These are phyloP conservation scores for Purshia tridentata DNA, from an alignment of 306 rosid species.

Conservation along the genomic window DNA sequence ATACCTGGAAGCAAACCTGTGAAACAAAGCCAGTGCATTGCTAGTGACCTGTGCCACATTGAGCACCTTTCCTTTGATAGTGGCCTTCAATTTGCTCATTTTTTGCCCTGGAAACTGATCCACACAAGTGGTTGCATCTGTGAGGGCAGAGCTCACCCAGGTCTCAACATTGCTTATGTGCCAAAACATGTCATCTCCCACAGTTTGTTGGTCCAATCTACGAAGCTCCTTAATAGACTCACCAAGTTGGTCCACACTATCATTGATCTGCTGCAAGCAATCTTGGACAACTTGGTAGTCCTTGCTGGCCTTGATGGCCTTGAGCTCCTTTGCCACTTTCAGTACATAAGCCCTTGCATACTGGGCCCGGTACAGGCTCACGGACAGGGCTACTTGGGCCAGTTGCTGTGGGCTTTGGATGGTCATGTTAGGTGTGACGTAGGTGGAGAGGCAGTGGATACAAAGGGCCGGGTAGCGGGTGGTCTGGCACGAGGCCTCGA, in stretches of 20 bases:
- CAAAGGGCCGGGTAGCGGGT: constrained; percentile 50
- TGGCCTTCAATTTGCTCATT: constrained; percentile 51
- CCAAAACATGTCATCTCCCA: constrained; percentile 44
- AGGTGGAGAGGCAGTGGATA: constrained; percentile 36
- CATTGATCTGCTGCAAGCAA: constrained; percentile 49
- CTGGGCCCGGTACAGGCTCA: constrained; percentile 48
- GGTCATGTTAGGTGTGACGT: constrained; percentile 22
- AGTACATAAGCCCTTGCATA: constrained; percentile 41
- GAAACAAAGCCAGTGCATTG: constrained; percentile 60
- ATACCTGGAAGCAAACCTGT: constrained; percentile 43
- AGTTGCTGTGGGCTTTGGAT: constrained; percentile 38
- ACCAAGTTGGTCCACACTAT: constrained; percentile 54
- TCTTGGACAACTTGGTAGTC: constrained; percentile 42
- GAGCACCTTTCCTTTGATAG: constrained; percentile 47
- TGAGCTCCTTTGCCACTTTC: constrained; percentile 34
- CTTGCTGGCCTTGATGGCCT: constrained; percentile 6
- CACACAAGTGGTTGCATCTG: constrained; percentile 52
- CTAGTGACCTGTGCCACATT: constrained; percentile 62
- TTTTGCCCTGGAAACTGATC: constrained; percentile 37
- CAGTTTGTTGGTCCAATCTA: constrained; percentile 9
- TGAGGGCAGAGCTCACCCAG: constrained; percentile 62
- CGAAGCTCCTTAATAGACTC: constrained; percentile 45
- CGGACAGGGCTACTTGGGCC: constrained; percentile 46
- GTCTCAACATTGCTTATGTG: constrained; percentile 63
- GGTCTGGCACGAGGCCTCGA: constrained; percentile 47